Conservation (phyloP, 768 basidiomycete species). For the Coprinopsis cinerea region DNA sequence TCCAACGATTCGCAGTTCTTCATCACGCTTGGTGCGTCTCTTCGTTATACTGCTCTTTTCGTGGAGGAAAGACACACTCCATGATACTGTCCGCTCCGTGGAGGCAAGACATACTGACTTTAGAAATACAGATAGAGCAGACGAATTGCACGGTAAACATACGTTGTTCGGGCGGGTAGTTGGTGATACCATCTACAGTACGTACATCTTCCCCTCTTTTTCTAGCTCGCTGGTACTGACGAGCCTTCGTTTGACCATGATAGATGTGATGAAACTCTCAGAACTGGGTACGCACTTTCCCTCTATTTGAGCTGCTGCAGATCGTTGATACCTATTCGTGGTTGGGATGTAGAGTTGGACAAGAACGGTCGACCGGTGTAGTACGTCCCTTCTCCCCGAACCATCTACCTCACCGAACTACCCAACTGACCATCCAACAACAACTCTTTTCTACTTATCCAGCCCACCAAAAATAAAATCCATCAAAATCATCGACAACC, state of each 20-base stretch:
- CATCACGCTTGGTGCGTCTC: conserved; percentile 75
- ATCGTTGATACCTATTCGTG: conserved; percentile 1
- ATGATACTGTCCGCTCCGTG: too few species aligned
- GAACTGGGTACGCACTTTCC: conserved; percentile 59
- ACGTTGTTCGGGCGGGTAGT: conserved; percentile 87
- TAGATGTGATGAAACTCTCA: conserved; percentile 92
- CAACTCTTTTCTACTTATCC: not conserved
- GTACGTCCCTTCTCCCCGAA: conserved; percentile 39
- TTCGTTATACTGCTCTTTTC: too few species aligned
- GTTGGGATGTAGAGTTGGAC: conserved; percentile 64
- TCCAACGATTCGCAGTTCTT: conserved; percentile 95
- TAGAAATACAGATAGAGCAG: conserved; percentile 73
- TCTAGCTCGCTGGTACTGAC: not conserved
- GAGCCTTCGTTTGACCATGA: conserved; percentile 9
- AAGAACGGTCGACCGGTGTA: conserved; percentile 74
- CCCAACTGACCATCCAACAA: too few species aligned
- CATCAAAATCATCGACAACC: conserved; percentile 84
- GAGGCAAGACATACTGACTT: not conserved
- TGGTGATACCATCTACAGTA: conserved; percentile 88
- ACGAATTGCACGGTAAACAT: conserved; percentile 91
- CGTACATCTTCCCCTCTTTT: conserved; percentile 22
- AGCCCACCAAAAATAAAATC: conserved; percentile 91
- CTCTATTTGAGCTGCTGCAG: not conserved
- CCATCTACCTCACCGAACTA: too few species aligned
- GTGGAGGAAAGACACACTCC: too few species aligned